Base-by-base conservation (phyloP, 2,329 filamentous ascomycete species). In the Fusarium verticillioides region DNA sequence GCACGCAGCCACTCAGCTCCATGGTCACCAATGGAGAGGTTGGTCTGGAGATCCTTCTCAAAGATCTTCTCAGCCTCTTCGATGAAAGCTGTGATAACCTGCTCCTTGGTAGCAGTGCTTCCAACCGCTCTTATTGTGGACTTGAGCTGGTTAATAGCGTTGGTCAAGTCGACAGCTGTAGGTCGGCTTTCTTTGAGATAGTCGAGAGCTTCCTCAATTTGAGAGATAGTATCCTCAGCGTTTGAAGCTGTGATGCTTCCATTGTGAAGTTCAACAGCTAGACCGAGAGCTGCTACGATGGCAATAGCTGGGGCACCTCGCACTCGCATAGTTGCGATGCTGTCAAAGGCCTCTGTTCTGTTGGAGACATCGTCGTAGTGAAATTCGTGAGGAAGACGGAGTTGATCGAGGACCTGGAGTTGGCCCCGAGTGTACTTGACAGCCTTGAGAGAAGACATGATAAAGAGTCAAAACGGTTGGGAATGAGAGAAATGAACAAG, bases 91-190 rank as follows among this genome's bases (percentile, higher is more conserved):
- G 88, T 81, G 34, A 92, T 85, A 36, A 98, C 88, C 26, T 85
- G 82, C 4, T 84, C 83, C 30, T 87, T 78, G 73, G 74, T 84
- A 63, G 58, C 83, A 60, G 82, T 77, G 36, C 83, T 82, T 21
- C 87, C 85, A 10, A 85, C 85, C 10, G 82, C 78, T 26, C 89
- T 84, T 28, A 94, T 88, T 28, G 89, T 85, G 13, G 84, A 85
- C 79, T 93, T 94, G 76, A 99, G 88, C 75, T 96, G 94, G 60
- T 89, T 85, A 72, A 96, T 95, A 52, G 96, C 96, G 84, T 98
- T 97, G 63, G 92, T 93, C 63, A 99, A 88, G 81, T 99, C 97
- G 53, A 99, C 96, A 9, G 96, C 96, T 2, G 96, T 99, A 2
- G 96, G 96, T 47, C 96, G 89, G 79, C 95, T 97, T 52, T 91